Evolutionary conservation across 2,329 filamentous ascomycete species (phyloP), one percentile per base, ranked within the genome.

Genomic region (Colletotrichum simmondsii): DNA sequence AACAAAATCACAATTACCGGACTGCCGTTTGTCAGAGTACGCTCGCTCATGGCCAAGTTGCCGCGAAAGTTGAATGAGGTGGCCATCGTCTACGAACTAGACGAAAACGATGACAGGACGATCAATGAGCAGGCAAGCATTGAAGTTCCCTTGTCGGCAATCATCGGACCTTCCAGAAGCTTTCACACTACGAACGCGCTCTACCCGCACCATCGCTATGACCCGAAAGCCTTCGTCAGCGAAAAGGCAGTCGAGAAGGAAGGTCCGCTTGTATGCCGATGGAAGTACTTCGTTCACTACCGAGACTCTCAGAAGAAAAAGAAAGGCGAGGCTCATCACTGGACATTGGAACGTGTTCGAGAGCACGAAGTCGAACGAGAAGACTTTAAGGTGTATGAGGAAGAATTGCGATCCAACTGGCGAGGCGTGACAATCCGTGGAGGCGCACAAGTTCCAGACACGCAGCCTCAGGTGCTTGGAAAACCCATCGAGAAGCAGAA

Each of bases 111-210:
- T 46, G 71, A 74, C 0, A 73, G 81, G 3, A 42, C 75, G 0
- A 65, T 77, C 0, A 65, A 83, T 0, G 71, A 80, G 0, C 85
- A 89, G 24, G 78, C 82, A 0, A 70, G 84, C 0, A 75, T 87
- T 0, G 86, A 90, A 2, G 77, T 92, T 0, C 56, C 79, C 0
- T 68, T 87, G 0, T 62, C 75, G 0, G 72, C 82, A 0, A 81
- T 92, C 0, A 76, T 83, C 2, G 74, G 79, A 1, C 79, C 84
- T 42, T 19, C 37, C 7, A 81, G 89, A 0, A 78, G 77, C 0
- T 79, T 93, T 0, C 77, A 84, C 0, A 80, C 87, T 2, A 94
- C 92, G 0, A 94, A 94, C 71, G 78, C 84, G 0, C 75, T 79
- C 0, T 90, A 85, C 56, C 87, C 87, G 0, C 68, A 78, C 0